Percentiles rank a stretch among this genome's conserved stretches.
These are phyloP conservation scores for Leptodontidium sp. DNA, from an alignment of 2,329 filamentous ascomycete genomes.

Conservation along the genomic window DNA sequence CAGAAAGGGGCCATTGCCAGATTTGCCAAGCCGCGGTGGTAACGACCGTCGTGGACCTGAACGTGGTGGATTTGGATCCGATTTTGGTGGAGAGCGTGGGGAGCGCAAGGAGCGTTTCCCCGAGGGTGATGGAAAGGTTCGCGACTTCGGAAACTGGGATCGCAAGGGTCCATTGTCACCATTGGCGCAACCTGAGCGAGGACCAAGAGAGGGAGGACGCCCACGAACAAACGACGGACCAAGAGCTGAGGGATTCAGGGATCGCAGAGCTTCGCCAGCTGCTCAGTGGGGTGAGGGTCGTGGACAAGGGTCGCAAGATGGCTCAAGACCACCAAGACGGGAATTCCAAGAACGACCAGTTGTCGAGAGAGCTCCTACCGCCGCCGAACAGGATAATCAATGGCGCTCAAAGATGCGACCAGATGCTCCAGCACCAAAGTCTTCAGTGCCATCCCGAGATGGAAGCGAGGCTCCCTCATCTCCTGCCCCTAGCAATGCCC, in stretches of 20 bases:
- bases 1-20: constrained; percentile 87
- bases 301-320: constrained; percentile 67
- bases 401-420: constrained; percentile 94
- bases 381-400: constrained; percentile 90
- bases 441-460: constrained; percentile 73
- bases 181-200: constrained; percentile 61
- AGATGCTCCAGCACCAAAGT: constrained; percentile 64
- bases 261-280: constrained; percentile 74
- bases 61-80: constrained; percentile 51
- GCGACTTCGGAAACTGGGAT: constrained; percentile 92
- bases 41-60: constrained; percentile 56
- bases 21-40: constrained; percentile 66
- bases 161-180: constrained; percentile 91
- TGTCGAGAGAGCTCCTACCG: constrained; percentile 77
- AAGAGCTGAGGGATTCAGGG: constrained; percentile 64
- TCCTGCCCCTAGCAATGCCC: constrained; percentile 63
- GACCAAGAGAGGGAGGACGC: constrained; percentile 65
- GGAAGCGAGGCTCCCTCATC: constrained; percentile 80
- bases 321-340: constrained; percentile 80
- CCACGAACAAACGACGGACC: constrained; percentile 67
- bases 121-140: constrained; percentile 76
- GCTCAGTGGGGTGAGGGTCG: constrained; percentile 75
- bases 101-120: constrained; percentile 76
- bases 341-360: constrained; percentile 76
- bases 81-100: constrained; percentile 59